Conservation (phyloP, 1,284 basidiomycete species). For the Ganoderma resinaceum region DNA sequence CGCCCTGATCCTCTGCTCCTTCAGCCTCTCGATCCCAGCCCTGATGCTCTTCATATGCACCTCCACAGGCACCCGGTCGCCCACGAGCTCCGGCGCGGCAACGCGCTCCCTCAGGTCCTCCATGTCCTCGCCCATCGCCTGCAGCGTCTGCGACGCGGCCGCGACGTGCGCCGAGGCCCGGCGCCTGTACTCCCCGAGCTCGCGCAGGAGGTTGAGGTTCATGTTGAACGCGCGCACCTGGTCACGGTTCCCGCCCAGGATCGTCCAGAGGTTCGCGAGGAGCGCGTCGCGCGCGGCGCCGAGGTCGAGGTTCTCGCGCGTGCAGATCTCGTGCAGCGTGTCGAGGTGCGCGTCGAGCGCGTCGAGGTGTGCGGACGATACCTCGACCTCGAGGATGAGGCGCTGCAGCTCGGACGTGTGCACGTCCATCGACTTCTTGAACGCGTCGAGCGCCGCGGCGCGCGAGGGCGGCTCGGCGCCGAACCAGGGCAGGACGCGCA, state of each 20-base stretch:
- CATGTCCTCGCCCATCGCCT: conserved; percentile 71
- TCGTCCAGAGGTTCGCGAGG: conserved; percentile 72
- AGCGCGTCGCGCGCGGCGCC: conserved; percentile 55
- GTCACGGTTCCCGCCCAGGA: conserved; percentile 63
- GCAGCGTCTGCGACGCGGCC: conserved; percentile 64
- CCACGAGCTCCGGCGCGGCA: conserved; percentile 65
- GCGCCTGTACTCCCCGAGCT: conserved; percentile 61
- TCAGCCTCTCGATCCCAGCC: conserved; percentile 66
- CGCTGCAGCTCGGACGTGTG: conserved; percentile 58
- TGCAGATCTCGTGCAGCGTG: conserved; percentile 61
- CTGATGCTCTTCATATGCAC: conserved; percentile 76
- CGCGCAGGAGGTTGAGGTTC: conserved; percentile 59
- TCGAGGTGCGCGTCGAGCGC: conserved; percentile 64
- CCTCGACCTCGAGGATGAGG: conserved; percentile 68
- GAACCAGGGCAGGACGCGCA: conserved; percentile 51
- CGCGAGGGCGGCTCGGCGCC: conserved; percentile 44
- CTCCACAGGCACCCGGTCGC: conserved; percentile 64
- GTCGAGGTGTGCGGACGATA: conserved; percentile 59
- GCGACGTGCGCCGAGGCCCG: conserved; percentile 68
- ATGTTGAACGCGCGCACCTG: conserved; percentile 53
- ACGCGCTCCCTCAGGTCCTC: conserved; percentile 75
- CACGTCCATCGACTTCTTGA: conserved; percentile 66
- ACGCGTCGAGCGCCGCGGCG: conserved; percentile 57
- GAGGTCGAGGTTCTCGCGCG: conserved; percentile 60
- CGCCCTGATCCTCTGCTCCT: conserved; percentile 57